A percentile compares a stretch with the other conserved stretches of the same genome.
Conservation (phyloP, 2,329 filamentous ascomycete species). For the Xylaria sp. region DNA sequence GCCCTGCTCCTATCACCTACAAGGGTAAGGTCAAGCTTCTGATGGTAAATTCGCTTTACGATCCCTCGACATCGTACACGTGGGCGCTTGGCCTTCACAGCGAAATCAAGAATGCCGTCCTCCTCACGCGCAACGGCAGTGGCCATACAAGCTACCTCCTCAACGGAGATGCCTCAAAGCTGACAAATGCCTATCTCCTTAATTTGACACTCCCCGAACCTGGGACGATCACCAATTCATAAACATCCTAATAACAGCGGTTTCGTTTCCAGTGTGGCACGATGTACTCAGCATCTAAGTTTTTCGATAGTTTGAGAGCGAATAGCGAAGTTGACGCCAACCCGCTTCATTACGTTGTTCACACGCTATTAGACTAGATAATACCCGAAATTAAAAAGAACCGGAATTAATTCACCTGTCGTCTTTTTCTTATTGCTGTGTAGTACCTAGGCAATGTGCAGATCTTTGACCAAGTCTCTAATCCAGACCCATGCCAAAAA, state of each 20-base stretch:
- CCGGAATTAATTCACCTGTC: background rate
- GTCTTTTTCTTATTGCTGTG: background rate
- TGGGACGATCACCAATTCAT: slow-evolving; percentile 40
- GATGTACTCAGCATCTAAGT: background rate
- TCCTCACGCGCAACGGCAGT: slow-evolving; percentile 53
- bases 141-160: slow-evolving; percentile 53
- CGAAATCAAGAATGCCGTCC: slow-evolving; percentile 48
- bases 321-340: background rate
- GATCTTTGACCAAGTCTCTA: background rate
- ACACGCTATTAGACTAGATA: background rate
- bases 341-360: background rate
- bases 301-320: background rate
- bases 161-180: slow-evolving; percentile 47
- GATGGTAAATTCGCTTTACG: slow-evolving; percentile 52
- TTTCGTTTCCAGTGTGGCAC: background rate
- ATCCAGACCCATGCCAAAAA: background rate
- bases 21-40: slow-evolving; percentile 49
- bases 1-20: slow-evolving; percentile 44
- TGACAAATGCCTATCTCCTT: slow-evolving; percentile 50
- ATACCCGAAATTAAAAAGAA: background rate
- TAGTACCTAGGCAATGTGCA: background rate
- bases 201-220: slow-evolving; percentile 47
- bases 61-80: slow-evolving; percentile 53
- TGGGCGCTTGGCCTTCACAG: slow-evolving; percentile 51
- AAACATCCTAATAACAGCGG: background rate